Evolutionary conservation across 108 stramenopile species (phyloP).

Genomic region (Epithemia pelagica): DNA sequence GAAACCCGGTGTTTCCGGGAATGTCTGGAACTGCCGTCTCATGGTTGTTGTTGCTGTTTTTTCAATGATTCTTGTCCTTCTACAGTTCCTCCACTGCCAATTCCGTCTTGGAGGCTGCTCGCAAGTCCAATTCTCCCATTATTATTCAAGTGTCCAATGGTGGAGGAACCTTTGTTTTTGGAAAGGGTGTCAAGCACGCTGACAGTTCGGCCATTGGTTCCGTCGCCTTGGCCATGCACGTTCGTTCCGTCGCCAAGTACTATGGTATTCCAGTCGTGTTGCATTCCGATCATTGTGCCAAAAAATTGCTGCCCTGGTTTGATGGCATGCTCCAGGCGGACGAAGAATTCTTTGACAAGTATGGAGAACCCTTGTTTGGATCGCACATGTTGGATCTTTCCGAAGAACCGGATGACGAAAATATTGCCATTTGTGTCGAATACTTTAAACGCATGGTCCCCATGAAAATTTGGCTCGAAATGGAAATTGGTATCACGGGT

Average conservation of each 20-base stretch:
- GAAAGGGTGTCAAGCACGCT: constrained; percentile 86
- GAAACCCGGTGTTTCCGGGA: too few species aligned
- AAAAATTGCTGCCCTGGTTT: constrained; percentile 85
- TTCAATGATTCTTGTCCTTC: too few species aligned
- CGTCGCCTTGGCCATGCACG: constrained; percentile 92
- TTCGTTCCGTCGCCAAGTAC: constrained; percentile 90
- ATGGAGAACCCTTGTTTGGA: constrained; percentile 87
- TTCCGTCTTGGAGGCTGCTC: constrained; percentile 85
- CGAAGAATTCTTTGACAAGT: constrained; percentile 85
- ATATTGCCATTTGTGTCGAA: constrained; percentile 88
- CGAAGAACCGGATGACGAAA: constrained; percentile 91
- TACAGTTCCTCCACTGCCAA: constrained; percentile 91
- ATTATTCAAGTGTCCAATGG: constrained; percentile 93
- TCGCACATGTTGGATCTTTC: constrained; percentile 92
- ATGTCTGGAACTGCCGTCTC: too few species aligned
- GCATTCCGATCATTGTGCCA: constrained; percentile 97
- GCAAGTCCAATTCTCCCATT: constrained; percentile 81
- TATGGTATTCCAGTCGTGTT: constrained; percentile 96
- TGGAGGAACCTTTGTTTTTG: constrained; percentile 80
- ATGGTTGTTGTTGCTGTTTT: too few species aligned
- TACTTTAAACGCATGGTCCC: constrained; percentile 88
- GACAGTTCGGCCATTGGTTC: constrained; percentile 81
- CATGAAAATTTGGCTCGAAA: constrained; percentile 96
- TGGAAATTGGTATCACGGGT: constrained; percentile 98
- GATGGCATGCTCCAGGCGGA: constrained; percentile 95